A percentile compares a stretch with the other conserved stretches of the same genome.
Evolutionary conservation across 2,329 filamentous ascomycete genomes (phyloP).

Genomic region (Aspergillus neoniger): DNA sequence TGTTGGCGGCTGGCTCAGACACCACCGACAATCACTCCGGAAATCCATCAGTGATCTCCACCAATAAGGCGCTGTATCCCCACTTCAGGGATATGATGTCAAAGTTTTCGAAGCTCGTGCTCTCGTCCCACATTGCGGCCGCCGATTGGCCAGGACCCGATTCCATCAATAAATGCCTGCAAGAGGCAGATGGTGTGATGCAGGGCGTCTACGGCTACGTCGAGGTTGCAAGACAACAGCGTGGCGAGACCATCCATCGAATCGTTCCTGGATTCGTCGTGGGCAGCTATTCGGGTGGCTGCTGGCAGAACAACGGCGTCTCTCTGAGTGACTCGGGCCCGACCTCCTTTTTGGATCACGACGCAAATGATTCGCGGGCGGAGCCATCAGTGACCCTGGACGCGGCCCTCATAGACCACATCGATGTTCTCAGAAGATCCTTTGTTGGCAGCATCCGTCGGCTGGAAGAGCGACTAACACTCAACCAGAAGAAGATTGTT

Average conservation of each 20-base stretch:
- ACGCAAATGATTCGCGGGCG: conserved; percentile 71
- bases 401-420: conserved; percentile 71
- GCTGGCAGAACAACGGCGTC: conserved; percentile 73
- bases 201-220: conserved; percentile 95
- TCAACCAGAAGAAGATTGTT: conserved; percentile 82
- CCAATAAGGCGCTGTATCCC: conserved; percentile 94
- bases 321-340: conserved; percentile 65
- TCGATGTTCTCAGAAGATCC: conserved; percentile 83
- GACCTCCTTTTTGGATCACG: conserved; percentile 76
- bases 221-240: conserved; percentile 88
- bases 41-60: conserved; percentile 98
- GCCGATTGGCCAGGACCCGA: conserved; percentile 94
- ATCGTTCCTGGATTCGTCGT: conserved; percentile 91
- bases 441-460: conserved; percentile 84
- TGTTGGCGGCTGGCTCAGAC: conserved; percentile 92
- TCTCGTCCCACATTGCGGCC: conserved; percentile 95
- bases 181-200: conserved; percentile 95
- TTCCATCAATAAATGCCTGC: conserved; percentile 89
- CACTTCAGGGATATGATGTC: conserved; percentile 99
- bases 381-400: conserved; percentile 78
- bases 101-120: conserved; percentile 96
- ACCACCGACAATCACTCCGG: conserved; percentile 99
- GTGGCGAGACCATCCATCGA: conserved; percentile 90
- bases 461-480: conserved; percentile 77
- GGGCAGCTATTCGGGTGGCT: conserved; percentile 79